Conservation (phyloP, 306 rosid genomes). For the Aeschynomene evenia region DNA sequence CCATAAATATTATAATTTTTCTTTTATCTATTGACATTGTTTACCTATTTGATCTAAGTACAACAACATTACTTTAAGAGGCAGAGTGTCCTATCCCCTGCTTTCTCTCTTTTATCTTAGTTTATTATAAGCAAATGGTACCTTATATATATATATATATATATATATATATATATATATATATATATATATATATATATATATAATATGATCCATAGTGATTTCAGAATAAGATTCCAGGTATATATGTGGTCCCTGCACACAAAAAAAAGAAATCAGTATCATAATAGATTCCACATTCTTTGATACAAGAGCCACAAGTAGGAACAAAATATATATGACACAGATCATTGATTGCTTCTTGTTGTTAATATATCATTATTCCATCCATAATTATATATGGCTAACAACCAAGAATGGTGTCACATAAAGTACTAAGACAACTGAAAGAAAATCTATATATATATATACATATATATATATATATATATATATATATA, state of each 20-base stretch:
- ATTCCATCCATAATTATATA: neutral
- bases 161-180: too few relatives aligned
- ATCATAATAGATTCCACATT: constrained; percentile 20
- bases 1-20: neutral
- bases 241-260: constrained; percentile 34
- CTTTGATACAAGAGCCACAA: neutral
- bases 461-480: too few relatives aligned
- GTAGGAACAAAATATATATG: constrained; percentile 15
- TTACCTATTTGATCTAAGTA: neutral
- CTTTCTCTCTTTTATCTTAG: neutral
- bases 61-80: neutral
- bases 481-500: too few relatives aligned
- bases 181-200: too few relatives aligned
- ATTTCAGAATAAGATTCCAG: constrained; percentile 29
- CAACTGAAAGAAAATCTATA: neutral
- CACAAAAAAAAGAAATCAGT: neutral
- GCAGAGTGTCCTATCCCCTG: neutral
- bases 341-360: constrained; percentile 23
- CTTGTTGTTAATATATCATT: constrained; percentile 15
- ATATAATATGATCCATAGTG: neutral
- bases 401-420: neutral
- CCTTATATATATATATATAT: neutral
- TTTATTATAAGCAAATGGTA: neutral
- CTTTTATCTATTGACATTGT: neutral
- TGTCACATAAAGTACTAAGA: neutral